Evolutionary conservation across 495 filamentous ascomycete genomes (phyloP), one percentile per base, ranked within the genome.

Genomic region (Geoglossum glabrum): DNA sequence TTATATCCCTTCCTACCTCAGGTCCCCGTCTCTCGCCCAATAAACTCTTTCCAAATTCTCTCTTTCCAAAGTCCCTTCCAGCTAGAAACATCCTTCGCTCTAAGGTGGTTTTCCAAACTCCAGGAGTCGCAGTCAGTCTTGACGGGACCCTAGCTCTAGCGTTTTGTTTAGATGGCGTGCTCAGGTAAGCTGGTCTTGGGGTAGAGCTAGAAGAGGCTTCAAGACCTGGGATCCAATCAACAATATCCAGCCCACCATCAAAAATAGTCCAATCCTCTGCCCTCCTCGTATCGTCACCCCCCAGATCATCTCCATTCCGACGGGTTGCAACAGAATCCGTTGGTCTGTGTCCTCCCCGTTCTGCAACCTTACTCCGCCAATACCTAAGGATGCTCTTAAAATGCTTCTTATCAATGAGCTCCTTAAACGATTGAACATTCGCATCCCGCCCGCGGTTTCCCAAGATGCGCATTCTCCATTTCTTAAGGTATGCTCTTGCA

Each of bases 91-190:
- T 52, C 49, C 17, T 52, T 28, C 49, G 49, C 43, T 49, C 72
- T 55, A 74, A 74, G 17, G 73, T 73, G 43, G 70, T 77, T 49
- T 69, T 71, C 13, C 19, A 71, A 57, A 45, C 76, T 31, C 71
- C 70, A 25, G 76, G 76, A 27, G 76, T 78, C n/a, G 74, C 76
- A 6, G 75, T 76, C 34, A 71, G 63, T 61, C 72, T 71, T 13
- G 73, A 73, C 40, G 79, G 62, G 21, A 71, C 71, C 61, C 70
- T 75, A 13, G 75, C 75, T 30, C 76, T 68, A 33, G 76, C 74
- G 28, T 74, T 73, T 63, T 76, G 69, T 64, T 75, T 80, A 5
- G 79, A 80, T 31, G 79, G 79, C 7, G 79, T 81, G 45, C 66
- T 73, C 55, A 79, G 60, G 63, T 75, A 77, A 47, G 68, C 79